Conservation (phyloP, 768 basidiomycete species). For the Podaxis sp. region DNA sequence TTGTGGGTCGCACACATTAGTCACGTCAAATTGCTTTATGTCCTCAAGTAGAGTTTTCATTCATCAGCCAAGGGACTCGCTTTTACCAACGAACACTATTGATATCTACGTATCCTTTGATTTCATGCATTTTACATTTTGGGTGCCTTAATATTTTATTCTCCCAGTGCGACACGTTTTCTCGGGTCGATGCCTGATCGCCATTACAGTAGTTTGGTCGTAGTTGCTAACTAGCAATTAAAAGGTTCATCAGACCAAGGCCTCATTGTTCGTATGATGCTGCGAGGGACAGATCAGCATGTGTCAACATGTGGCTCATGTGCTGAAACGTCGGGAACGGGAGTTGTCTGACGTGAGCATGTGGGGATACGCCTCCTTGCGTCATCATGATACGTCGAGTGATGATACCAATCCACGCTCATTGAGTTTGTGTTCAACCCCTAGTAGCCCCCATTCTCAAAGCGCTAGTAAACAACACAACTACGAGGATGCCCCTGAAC, state of each 20-base stretch:
- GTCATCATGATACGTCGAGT: constrained; percentile 1
- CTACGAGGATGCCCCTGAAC: constrained; percentile 47
- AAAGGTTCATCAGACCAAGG: constrained; percentile 1
- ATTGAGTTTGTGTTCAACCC: neutral
- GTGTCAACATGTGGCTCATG: neutral
- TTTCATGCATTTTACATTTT: constrained; percentile 35
- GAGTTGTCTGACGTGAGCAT: neutral
- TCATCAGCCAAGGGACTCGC: constrained; percentile 19
- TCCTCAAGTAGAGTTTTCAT: constrained; percentile 29
- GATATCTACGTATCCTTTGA: constrained; percentile 26
- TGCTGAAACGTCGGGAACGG: neutral
- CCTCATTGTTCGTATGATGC: neutral
- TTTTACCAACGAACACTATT: constrained; percentile 26
- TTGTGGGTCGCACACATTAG: constrained; percentile 15
- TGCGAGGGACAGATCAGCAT: neutral
- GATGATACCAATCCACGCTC: neutral
- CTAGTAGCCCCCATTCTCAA: constrained; percentile 9
- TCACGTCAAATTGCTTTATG: constrained; percentile 27
- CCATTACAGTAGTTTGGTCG: constrained; percentile 9
- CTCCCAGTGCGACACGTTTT: constrained; percentile 23
- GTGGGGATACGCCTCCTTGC: neutral
- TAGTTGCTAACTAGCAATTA: neutral
- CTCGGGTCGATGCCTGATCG: constrained; percentile 13
- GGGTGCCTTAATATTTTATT: constrained; percentile 34
- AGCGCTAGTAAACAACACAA: neutral